A percentile compares a stretch with the other conserved stretches of the same genome.
Conservation (phyloP, 108 stramenopile genomes). For the Chaetoceros tenuissimus region DNA sequence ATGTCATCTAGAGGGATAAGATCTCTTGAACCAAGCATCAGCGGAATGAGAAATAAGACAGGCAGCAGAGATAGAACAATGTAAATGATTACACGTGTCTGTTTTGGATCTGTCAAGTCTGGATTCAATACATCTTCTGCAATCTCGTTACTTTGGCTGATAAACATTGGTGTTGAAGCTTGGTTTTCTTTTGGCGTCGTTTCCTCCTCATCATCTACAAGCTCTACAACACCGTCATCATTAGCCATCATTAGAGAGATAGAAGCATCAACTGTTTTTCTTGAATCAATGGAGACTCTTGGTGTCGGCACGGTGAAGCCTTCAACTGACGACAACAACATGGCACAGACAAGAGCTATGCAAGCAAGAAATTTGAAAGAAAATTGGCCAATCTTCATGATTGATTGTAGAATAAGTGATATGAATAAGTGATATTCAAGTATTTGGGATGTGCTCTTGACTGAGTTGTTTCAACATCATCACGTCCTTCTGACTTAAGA, state of each 20-base stretch:
- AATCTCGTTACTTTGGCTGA: slow-evolving; percentile 63
- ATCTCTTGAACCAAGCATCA: slow-evolving; percentile 85
- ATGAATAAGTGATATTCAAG: too few relatives aligned
- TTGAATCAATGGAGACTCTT: too few relatives aligned
- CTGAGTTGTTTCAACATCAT: too few relatives aligned
- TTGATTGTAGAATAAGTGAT: too few relatives aligned
- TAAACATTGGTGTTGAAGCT: slow-evolving; percentile 46
- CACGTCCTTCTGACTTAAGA: too few relatives aligned
- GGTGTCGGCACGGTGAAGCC: too few relatives aligned
- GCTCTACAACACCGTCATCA: slow-evolving; percentile 37
- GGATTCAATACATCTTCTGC: slow-evolving; percentile 51
- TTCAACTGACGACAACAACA: too few relatives aligned
- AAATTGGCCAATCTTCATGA: too few relatives aligned
- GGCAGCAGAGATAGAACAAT: slow-evolving; percentile 76
- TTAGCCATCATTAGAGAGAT: not conserved
- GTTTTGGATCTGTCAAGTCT: slow-evolving; percentile 75
- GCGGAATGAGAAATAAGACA: slow-evolving; percentile 74
- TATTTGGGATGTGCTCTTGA: too few relatives aligned
- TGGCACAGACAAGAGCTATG: too few relatives aligned
- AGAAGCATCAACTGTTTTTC: not conserved
- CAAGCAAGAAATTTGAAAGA: too few relatives aligned
- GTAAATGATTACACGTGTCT: slow-evolving; percentile 77
- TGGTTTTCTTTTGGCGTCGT: slow-evolving; percentile 10
- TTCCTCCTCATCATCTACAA: slow-evolving; percentile 12
- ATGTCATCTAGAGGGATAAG: slow-evolving; percentile 68